These are phyloP conservation scores for Microcyclosporella mali DNA, from an alignment of 2,329 filamentous ascomycete genomes.

Conservation along the genomic window DNA sequence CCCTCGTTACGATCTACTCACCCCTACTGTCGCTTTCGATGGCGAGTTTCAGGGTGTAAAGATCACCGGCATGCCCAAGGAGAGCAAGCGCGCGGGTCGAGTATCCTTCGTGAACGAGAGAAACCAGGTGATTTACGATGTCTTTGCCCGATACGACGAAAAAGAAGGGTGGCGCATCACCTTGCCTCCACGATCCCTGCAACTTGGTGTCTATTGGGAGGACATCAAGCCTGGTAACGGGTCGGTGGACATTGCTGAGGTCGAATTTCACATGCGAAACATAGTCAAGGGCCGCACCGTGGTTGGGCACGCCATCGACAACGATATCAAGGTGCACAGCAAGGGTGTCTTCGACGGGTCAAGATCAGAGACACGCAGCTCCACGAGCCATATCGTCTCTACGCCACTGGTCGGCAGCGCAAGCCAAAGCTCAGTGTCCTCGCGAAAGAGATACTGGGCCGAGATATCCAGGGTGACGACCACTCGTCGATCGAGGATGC, in stretches of 20 bases:
- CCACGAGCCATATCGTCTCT: background rate
- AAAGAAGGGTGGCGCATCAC: background rate
- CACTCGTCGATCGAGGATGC: constrained; percentile 3
- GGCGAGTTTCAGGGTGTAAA: background rate
- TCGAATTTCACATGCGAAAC: background rate
- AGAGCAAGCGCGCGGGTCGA: constrained; percentile 1
- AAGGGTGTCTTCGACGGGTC: background rate
- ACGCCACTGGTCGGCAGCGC: background rate
- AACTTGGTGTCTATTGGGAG: background rate
- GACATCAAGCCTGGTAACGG: constrained; percentile 1
- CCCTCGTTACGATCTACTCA: constrained; percentile 3
- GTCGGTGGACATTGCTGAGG: background rate
- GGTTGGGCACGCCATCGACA: constrained; percentile 1
- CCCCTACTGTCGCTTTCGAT: constrained; percentile 1
- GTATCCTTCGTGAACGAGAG: constrained; percentile 1
- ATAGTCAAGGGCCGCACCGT: constrained; percentile 1
- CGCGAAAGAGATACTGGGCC: background rate
- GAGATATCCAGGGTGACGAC: background rate
- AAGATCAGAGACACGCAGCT: background rate
- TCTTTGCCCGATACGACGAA: background rate
- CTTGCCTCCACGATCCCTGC: background rate
- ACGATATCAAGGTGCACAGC: constrained; percentile 1
- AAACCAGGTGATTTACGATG: constrained; percentile 3
- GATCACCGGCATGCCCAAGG: background rate
- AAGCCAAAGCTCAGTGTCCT: background rate